Base-by-base conservation (phyloP, 2,329 filamentous ascomycete genomes). In the Trichoderma sp. region DNA sequence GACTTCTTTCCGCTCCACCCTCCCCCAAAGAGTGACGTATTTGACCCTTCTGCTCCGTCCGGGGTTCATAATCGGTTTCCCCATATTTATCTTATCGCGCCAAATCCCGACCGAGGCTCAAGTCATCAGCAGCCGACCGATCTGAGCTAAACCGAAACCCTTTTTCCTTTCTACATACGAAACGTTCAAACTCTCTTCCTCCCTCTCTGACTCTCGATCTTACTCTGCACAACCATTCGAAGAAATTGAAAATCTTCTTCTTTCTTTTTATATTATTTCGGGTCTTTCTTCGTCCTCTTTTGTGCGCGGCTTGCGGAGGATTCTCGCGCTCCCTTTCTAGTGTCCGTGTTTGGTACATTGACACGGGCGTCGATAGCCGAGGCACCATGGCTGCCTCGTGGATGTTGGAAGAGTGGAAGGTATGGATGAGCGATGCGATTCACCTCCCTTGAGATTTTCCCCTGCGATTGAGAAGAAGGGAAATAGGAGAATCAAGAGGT, bases 371-470 rank as follows among this genome's bases (percentile, higher is more conserved):
- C 66, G 58, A 72, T 68, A 72, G 67, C 72, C 62, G 66, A 73
- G 71, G 67, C 71, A 75, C 61, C 20, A 76, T 76, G 75, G 65
- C 75, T 32, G 55, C 68, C 66, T 68, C 66, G 43, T 73, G 65
- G 64, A 73, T 76, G n/a, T 64, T 76, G 26, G 75, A 75, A 59
- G 73, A 67, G 43, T 57, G 75, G 74, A 77, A 77, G 76, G 76
- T 77, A 74, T 69, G 65, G 34, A 36, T 36, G 32, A 6, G n/a
- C 26, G 53, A 32, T 68, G 65, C 53, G 23, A 32, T 47, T 43
- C 43, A 43, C 43, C 20, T 9, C 43, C n/a, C 43, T 43, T n/a
- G 39, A 15, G n/a, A 0, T 11, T 50, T 12, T 11, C 9, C 8
- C 53, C 36, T 23, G 3, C 26, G 55, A 32, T 28, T 58, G 28